Conservation (phyloP, 495 filamentous ascomycete genomes). For the Durotheca rogersii region DNA sequence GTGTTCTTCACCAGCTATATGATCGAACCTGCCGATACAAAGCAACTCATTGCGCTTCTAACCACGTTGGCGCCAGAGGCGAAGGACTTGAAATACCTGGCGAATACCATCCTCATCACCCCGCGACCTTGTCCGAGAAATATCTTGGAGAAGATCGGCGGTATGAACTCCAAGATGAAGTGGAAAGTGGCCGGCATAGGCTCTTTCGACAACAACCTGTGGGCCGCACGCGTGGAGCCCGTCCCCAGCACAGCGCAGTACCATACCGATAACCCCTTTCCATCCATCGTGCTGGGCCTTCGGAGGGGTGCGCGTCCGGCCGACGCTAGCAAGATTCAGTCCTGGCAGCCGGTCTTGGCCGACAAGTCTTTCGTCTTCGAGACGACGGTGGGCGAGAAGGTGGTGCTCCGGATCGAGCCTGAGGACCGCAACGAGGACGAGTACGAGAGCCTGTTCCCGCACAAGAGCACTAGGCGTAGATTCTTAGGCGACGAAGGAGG, state of each 20-base stretch:
- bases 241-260: constrained; percentile 61
- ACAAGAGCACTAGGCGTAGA: constrained; percentile 58
- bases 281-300: constrained; percentile 74
- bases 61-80: constrained; percentile 58
- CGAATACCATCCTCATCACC: constrained; percentile 87
- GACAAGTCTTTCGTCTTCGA: constrained; percentile 70
- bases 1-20: constrained; percentile 96
- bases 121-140: constrained; percentile 65
- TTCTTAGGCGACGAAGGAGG: constrained; percentile 58
- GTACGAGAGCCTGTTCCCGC: constrained; percentile 57
- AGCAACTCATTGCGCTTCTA: constrained; percentile 66
- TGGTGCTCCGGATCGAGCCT: constrained; percentile 74
- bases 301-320: constrained; percentile 70
- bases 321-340: constrained; percentile 78
- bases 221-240: constrained; percentile 79
- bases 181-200: constrained; percentile 82
- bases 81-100: constrained; percentile 74
- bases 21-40: constrained; percentile 66
- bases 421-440: constrained; percentile 59
- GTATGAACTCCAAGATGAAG: constrained; percentile 73
- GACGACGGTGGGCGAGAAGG: constrained; percentile 82
- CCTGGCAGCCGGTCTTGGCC: constrained; percentile 75
- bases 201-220: constrained; percentile 73
- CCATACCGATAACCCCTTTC: constrained; percentile 72
- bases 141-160: constrained; percentile 79